Evolutionary conservation across 1,284 basidiomycete species (phyloP).

Genomic region (Ustilago nuda): DNA sequence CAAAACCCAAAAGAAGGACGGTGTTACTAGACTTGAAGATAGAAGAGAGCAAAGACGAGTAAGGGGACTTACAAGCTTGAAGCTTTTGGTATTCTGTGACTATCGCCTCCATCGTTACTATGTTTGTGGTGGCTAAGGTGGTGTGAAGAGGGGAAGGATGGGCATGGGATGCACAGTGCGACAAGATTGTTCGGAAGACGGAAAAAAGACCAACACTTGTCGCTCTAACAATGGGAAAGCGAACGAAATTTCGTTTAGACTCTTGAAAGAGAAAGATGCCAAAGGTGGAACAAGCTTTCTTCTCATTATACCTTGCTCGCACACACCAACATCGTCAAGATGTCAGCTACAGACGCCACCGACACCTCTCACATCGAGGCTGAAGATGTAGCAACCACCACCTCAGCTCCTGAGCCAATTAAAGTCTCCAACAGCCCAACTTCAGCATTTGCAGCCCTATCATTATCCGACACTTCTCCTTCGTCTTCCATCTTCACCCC

Average conservation of each 20-base stretch:
- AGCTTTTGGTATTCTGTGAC: constrained; percentile 54
- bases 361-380: neutral
- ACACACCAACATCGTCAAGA: neutral
- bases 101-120: constrained; percentile 40
- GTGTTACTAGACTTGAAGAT: neutral
- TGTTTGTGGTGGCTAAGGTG: neutral
- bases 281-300: neutral
- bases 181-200: constrained; percentile 1
- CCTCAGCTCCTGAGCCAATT: neutral
- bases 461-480: constrained; percentile 17
- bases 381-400: neutral
- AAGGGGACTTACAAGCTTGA: constrained; percentile 34
- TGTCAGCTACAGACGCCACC: constrained; percentile 4
- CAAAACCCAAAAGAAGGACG: neutral
- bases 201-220: constrained; percentile 7
- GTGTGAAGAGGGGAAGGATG: neutral
- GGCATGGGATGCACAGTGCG: constrained; percentile 1
- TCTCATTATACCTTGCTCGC: neutral
- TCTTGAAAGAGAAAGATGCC: neutral
- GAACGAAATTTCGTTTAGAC: neutral
- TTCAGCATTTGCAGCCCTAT: constrained; percentile 38
- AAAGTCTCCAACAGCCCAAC: constrained; percentile 45
- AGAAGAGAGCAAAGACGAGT: neutral
- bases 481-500: constrained; percentile 19
- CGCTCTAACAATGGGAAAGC: constrained; percentile 12